Percentiles rank a stretch among this genome's conserved stretches.
Evolutionary conservation across 2,329 filamentous ascomycete genomes (phyloP).

Genomic region (Aspergillus cejpii): DNA sequence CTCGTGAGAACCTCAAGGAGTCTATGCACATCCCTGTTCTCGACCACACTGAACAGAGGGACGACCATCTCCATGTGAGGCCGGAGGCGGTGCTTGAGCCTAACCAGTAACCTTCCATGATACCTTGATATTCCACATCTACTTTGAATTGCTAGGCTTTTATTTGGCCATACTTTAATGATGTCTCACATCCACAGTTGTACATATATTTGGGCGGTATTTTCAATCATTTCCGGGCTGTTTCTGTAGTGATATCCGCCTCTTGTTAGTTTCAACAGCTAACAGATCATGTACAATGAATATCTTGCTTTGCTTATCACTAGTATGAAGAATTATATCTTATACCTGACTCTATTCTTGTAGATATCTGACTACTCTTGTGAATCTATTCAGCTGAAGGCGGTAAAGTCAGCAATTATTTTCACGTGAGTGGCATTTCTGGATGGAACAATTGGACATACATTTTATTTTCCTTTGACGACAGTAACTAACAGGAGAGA

Average conservation of each 20-base stretch:
- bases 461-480: too few relatives aligned
- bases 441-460: background rate
- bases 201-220: background rate
- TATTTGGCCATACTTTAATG: background rate
- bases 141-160: too few relatives aligned
- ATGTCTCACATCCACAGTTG: background rate
- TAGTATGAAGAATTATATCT: too few relatives aligned
- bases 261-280: background rate
- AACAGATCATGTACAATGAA: background rate
- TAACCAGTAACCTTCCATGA: background rate
- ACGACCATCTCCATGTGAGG: conserved; percentile 16
- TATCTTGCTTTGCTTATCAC: background rate
- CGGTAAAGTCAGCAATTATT: background rate
- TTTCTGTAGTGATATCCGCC: background rate
- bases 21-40: conserved; percentile 24
- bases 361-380: too few relatives aligned
- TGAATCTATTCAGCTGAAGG: background rate
- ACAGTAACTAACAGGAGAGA: too few relatives aligned
- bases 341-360: too few relatives aligned
- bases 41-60: conserved; percentile 20
- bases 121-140: too few relatives aligned
- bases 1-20: conserved; percentile 17
- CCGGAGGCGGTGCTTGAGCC: background rate
- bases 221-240: background rate
- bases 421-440: background rate